Evolutionary conservation across 805 yeast species (phyloP), one percentile per base, ranked within the genome.

Genomic region (Naumovozyma dairenensis): DNA sequence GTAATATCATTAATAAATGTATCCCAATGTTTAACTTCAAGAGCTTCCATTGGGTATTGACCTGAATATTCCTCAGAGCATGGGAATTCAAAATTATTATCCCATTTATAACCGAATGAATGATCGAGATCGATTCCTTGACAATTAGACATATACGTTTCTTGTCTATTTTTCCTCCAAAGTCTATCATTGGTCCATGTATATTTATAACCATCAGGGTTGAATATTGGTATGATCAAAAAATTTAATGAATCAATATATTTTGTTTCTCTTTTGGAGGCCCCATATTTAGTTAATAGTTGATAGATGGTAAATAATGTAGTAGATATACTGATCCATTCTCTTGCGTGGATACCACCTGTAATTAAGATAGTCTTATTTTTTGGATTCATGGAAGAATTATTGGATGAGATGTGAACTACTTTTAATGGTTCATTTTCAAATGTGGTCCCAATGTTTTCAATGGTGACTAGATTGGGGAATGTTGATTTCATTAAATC

Each of bases 161-260:
- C 72, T 57, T 86, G 96, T 40, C 94, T 67, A 57, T 84, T 86
- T 50, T 86, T 86, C 29, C 92, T 64, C 96, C 96, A 86, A 38
- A 86, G 61, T 36, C 96, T 63, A 53, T 86, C 94, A 18, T 60
- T 50, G 2, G 65, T 66, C 95, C 96, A 86, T 2, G 93, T 67
- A 53, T 80, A 80, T 10, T 66, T 82, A 53, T 86, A 86, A 0
- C 96, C 96, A 58, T 86, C 96, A 1, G 95, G 95, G 50, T 86
- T 86, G 56, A 77, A 71, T 9, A 84, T 82, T 0, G 96, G 96
- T 20, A 85, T 67, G 43, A 86, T 75, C 21, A 82, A 54, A 46
- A 81, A 80, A 48, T 84, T 89, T 37, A 83, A 55, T 29, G 73
- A 60, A 29, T 75, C 62, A 38, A 84, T 56, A 38, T 63, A 74